A percentile compares a stretch with the other conserved stretches of the same genome.
phyloP scores from a whole-genome alignment of 1,284 basidiomycete species.

The Apiotrichum gamsii region DNA sequence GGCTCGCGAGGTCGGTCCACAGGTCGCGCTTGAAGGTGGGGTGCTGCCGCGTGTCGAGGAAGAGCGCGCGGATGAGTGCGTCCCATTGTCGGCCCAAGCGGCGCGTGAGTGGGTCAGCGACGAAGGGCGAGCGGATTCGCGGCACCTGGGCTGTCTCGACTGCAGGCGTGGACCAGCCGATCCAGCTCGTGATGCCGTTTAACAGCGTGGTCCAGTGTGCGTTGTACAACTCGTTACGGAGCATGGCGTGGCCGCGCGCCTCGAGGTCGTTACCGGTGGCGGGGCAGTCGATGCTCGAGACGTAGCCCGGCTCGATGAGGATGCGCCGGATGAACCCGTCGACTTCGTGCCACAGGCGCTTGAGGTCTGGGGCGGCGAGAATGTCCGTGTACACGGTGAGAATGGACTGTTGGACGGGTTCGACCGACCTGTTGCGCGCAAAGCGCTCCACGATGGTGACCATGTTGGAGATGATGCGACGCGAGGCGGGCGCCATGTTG shows the following conservation, averaged over 20 bases:
- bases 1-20: conserved; percentile 7
- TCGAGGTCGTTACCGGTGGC: neutral
- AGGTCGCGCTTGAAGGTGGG: conserved; percentile 3
- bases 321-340: conserved; percentile 5
- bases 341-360: neutral
- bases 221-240: conserved; percentile 7
- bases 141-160: no score
- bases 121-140: neutral
- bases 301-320: conserved; percentile 5
- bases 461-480: conserved; percentile 6
- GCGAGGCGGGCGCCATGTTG: neutral
- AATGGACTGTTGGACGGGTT: conserved; percentile 7
- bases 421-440: conserved; percentile 6
- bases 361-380: neutral
- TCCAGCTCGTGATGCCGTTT: conserved; percentile 1
- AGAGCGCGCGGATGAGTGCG: neutral
- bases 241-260: neutral
- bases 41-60: conserved; percentile 1
- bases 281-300: neutral
- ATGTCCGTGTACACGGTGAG: conserved; percentile 7
- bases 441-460: conserved; percentile 8
- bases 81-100: neutral
- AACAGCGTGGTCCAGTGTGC: conserved; percentile 13
- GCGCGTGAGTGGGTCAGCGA: conserved; percentile 9
- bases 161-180: neutral